Percentiles rank a stretch among this genome's conserved stretches.
Conservation (phyloP, 768 basidiomycete species). For the Paxillus rubicundulus region DNA sequence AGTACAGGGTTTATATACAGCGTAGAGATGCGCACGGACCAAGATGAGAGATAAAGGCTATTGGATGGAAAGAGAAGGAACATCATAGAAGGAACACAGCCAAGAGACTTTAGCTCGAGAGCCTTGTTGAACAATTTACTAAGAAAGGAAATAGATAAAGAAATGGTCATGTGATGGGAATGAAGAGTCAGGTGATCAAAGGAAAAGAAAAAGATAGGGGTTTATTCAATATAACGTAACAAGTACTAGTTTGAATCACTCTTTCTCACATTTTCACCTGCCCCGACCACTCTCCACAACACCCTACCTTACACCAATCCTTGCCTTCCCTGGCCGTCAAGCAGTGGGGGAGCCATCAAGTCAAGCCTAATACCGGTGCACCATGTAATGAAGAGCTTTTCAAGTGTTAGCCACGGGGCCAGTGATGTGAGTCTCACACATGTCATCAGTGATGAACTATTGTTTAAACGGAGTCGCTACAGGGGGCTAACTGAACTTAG, state of each 20-base stretch:
- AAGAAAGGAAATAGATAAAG: too few species aligned
- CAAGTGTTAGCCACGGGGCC: slow-evolving; percentile 11
- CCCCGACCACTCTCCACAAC: slow-evolving; percentile 41
- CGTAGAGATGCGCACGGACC: too few species aligned
- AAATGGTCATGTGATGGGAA: too few species aligned
- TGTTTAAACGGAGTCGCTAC: slow-evolving; percentile 25
- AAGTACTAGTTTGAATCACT: slow-evolving; percentile 34
- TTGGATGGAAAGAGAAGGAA: too few species aligned
- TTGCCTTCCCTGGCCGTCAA: slow-evolving; percentile 25
- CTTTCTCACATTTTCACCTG: slow-evolving; percentile 36
- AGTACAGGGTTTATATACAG: too few species aligned
- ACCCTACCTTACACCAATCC: slow-evolving; percentile 34
- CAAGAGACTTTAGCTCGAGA: too few species aligned
- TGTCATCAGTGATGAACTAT: slow-evolving; percentile 20
- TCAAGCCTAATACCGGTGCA: slow-evolving; percentile 47
- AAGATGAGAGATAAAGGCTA: too few species aligned
- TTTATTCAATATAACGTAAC: too few species aligned
- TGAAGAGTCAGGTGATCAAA: too few species aligned
- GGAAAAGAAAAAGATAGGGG: too few species aligned
- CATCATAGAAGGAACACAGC: too few species aligned
- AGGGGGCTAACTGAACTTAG: slow-evolving; percentile 27
- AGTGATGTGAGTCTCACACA: slow-evolving; percentile 24
- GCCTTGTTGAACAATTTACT: too few species aligned
- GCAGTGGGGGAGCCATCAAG: slow-evolving; percentile 17
- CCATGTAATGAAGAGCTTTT: slow-evolving; percentile 36